Percentiles rank a stretch among this genome's conserved stretches.
Evolutionary conservation across 2,329 filamentous ascomycete genomes (phyloP).

Genomic region (Albophoma yamanashiensis): DNA sequence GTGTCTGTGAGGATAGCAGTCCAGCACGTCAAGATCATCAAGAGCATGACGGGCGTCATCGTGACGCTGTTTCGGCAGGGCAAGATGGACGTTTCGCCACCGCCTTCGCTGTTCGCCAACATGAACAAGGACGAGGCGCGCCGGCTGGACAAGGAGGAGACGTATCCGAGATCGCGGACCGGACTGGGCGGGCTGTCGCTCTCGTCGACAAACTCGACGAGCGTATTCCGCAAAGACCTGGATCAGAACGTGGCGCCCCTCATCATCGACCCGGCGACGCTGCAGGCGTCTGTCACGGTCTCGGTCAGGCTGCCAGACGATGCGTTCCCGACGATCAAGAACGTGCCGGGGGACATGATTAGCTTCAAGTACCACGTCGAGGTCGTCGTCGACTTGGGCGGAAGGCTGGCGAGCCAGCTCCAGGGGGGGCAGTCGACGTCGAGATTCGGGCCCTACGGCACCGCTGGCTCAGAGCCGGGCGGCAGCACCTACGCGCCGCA

Average conservation of each 20-base stretch:
- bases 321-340: slow-evolving; percentile 81
- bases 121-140: slow-evolving; percentile 54
- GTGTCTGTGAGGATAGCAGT: slow-evolving; percentile 72
- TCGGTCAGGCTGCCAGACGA: slow-evolving; percentile 82
- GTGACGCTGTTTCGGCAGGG: slow-evolving; percentile 87
- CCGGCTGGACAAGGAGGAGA: slow-evolving; percentile 67
- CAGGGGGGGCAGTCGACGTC: slow-evolving; percentile 50
- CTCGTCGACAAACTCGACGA: slow-evolving; percentile 75
- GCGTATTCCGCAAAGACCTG: slow-evolving; percentile 91
- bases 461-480: slow-evolving; percentile 14
- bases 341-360: slow-evolving; percentile 87
- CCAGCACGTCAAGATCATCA: slow-evolving; percentile 79
- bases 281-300: slow-evolving; percentile 71
- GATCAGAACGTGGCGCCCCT: slow-evolving; percentile 81
- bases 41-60: slow-evolving; percentile 86
- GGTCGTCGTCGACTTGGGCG: slow-evolving; percentile 84
- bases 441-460: slow-evolving; percentile 25
- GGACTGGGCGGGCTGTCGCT: slow-evolving; percentile 80
- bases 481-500: slow-evolving; percentile 18
- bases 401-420: slow-evolving; percentile 65
- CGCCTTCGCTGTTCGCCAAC: slow-evolving; percentile 36
- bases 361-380: slow-evolving; percentile 92
- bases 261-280: slow-evolving; percentile 70
- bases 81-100: slow-evolving; percentile 68
- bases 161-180: slow-evolving; percentile 77